Evolutionary conservation across 345 rosid genomes (phyloP).

Genomic region (Theobroma cacao): DNA sequence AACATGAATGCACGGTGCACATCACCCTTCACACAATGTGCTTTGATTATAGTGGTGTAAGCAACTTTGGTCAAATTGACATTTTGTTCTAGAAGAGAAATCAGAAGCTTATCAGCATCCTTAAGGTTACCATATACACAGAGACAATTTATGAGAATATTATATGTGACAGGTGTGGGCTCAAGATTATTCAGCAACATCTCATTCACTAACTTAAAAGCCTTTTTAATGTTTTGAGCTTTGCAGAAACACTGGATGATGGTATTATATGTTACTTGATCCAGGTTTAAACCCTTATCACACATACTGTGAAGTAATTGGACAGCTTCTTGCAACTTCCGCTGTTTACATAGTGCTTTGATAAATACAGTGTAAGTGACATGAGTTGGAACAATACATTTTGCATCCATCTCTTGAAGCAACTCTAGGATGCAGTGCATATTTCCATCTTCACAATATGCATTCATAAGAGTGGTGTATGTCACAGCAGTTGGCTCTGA

Average conservation of each 20-base stretch:
- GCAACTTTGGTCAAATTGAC: slow-evolving; percentile 20
- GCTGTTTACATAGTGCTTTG: slow-evolving; percentile 8
- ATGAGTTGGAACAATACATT: slow-evolving; percentile 40
- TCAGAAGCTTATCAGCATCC: slow-evolving; percentile 2
- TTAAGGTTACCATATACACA: slow-evolving; percentile 12
- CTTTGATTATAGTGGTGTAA: slow-evolving; percentile 46
- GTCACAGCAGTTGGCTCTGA: slow-evolving; percentile 11
- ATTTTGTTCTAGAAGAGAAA: slow-evolving; percentile 19
- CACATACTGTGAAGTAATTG: slow-evolving; percentile 8
- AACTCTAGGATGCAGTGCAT: slow-evolving; percentile 31
- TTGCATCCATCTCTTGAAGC: slow-evolving; percentile 49
- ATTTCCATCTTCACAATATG: slow-evolving; percentile 52
- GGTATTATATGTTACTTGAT: slow-evolving; percentile 9
- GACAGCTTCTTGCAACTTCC: slow-evolving; percentile 9
- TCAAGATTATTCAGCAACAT: slow-evolving; percentile 1
- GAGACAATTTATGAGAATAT: slow-evolving; percentile 13
- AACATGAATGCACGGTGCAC: slow-evolving; percentile 32
- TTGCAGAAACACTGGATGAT: slow-evolving; percentile 15
- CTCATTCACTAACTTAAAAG: slow-evolving; percentile 1
- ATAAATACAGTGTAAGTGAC: slow-evolving; percentile 44
- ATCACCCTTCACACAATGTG: slow-evolving; percentile 74
- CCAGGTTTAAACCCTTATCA: slow-evolving; percentile 14
- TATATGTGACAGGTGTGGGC: slow-evolving; percentile 14
- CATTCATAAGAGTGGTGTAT: slow-evolving; percentile 68
- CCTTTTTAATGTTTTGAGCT: background rate